Evolutionary conservation across 2,329 filamentous ascomycete species (phyloP).

Genomic region (Aspergillus fructus): DNA sequence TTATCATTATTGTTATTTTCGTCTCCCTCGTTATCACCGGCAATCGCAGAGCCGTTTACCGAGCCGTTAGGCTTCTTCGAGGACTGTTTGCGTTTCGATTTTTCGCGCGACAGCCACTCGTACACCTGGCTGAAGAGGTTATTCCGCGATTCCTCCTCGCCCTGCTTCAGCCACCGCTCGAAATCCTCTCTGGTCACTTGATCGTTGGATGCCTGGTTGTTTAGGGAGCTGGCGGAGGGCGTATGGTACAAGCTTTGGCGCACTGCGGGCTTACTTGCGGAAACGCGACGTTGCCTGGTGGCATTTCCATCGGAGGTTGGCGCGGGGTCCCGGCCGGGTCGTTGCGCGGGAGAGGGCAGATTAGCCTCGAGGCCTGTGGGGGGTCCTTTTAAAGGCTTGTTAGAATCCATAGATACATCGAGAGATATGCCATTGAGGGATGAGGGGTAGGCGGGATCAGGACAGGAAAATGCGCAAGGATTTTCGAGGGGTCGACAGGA

Average conservation of each 20-base stretch:
- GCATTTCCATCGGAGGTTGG: conserved; percentile 22
- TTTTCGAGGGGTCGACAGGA: neutral
- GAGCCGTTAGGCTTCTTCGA: conserved; percentile 50
- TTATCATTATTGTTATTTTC: conserved; percentile 11
- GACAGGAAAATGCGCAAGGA: conserved; percentile 3
- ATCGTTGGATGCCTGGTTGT: conserved; percentile 28
- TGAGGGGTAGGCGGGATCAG: neutral
- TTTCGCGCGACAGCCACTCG: conserved; percentile 82
- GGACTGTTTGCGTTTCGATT: conserved; percentile 59
- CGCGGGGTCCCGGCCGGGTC: conserved; percentile 18
- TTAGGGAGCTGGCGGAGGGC: conserved; percentile 29
- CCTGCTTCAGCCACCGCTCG: conserved; percentile 23
- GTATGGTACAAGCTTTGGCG: conserved; percentile 23
- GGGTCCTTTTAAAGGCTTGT: conserved; percentile 29
- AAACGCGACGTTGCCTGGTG: conserved; percentile 29
- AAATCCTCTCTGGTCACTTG: conserved; percentile 24
- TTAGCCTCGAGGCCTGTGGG: conserved; percentile 27
- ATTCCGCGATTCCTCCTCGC: conserved; percentile 33
- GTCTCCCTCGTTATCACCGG: conserved; percentile 22
- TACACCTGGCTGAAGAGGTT: conserved; percentile 69
- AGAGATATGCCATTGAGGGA: neutral
- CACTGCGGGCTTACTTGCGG: conserved; percentile 27
- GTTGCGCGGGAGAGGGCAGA: conserved; percentile 25
- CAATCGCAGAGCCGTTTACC: conserved; percentile 40
- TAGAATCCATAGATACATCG: conserved; percentile 22